These are phyloP conservation scores for Nasturtium officinale DNA, from an alignment of 345 rosid species.

Conservation along the genomic window DNA sequence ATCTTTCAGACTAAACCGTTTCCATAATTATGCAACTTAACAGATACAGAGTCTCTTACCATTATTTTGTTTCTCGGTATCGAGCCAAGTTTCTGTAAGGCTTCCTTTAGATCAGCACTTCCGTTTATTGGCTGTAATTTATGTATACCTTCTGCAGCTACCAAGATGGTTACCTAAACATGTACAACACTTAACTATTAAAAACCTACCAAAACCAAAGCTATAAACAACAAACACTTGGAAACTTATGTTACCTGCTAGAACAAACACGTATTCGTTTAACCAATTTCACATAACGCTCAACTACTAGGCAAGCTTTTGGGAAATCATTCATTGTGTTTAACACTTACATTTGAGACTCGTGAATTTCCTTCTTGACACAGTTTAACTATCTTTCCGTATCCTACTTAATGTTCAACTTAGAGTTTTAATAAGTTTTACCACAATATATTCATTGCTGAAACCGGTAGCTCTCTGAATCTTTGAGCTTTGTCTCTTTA, in stretches of 20 bases:
- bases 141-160: conserved; percentile 88
- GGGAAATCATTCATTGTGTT: too few relatives aligned
- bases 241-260: too few relatives aligned
- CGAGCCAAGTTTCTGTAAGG: conserved; percentile 76
- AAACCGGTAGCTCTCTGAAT: conserved; percentile 64
- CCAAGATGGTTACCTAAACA: conserved; percentile 77
- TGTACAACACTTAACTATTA: not conserved
- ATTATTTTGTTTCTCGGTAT: conserved; percentile 69
- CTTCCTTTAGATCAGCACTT: conserved; percentile 73
- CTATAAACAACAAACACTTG: too few relatives aligned
- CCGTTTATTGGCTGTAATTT: conserved; percentile 77
- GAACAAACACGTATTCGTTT: not conserved
- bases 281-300: not conserved
- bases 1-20: conserved; percentile 9
- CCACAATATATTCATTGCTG: conserved; percentile 92
- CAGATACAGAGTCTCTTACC: conserved; percentile 47
- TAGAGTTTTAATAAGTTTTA: conserved; percentile 37
- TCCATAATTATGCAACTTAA: not conserved
- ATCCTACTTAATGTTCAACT: too few relatives aligned
- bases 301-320: too few relatives aligned
- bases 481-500: conserved; percentile 62
- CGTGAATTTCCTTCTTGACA: too few relatives aligned
- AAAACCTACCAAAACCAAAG: not conserved
- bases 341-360: too few relatives aligned
- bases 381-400: too few relatives aligned